These are phyloP conservation scores for Gentiana straminea DNA, from an alignment of 257 asterid genomes.

Conservation along the genomic window DNA sequence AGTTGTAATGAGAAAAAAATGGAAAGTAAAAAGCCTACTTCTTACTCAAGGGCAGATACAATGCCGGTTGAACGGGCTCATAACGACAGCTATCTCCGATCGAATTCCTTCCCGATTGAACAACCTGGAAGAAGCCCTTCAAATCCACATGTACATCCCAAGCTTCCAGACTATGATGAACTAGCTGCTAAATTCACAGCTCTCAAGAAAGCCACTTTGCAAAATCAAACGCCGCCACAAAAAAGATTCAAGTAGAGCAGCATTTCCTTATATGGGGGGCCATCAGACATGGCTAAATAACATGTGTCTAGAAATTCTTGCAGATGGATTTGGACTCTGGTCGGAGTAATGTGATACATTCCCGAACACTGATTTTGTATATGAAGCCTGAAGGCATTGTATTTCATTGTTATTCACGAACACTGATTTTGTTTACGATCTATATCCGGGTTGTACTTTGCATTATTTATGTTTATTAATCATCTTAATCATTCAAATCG, in stretches of 20 bases:
- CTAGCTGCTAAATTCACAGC: conserved; percentile 53
- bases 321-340: too few relatives aligned
- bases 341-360: too few relatives aligned
- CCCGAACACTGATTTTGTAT: too few relatives aligned
- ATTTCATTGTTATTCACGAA: too few relatives aligned
- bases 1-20: conserved; percentile 2
- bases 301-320: too few relatives aligned
- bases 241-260: not conserved
- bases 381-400: too few relatives aligned
- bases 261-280: not conserved
- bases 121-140: conserved; percentile 9
- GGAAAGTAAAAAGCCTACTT: not conserved
- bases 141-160: conserved; percentile 63
- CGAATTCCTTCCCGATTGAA: conserved; percentile 37
- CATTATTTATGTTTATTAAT: too few relatives aligned
- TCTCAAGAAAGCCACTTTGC: conserved; percentile 44
- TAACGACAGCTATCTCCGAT: conserved; percentile 29
- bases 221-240: conserved; percentile 5
- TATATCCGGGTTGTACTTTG: too few relatives aligned
- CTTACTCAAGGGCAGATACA: conserved; percentile 29
- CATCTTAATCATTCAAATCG: too few relatives aligned
- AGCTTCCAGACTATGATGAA: conserved; percentile 85
- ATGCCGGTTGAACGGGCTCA: conserved; percentile 34
- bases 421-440: too few relatives aligned
- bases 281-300: not conserved